Conservation (phyloP, 2,329 filamentous ascomycete species). For the Rhinocladiella mackenziei region DNA sequence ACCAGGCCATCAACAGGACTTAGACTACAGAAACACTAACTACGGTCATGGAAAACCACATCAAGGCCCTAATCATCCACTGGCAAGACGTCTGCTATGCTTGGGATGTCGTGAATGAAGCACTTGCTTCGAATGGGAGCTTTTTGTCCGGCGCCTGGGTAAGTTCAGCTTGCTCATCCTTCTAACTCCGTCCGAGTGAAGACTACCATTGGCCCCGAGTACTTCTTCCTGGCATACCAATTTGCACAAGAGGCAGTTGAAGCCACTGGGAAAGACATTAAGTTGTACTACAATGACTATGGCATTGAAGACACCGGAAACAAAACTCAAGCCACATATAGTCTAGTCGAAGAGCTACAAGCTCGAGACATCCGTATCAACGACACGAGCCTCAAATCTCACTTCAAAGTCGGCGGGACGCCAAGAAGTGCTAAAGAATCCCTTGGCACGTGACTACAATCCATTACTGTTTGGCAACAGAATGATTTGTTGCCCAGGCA, state of each 20-base stretch:
- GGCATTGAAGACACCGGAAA: constrained; percentile 40
- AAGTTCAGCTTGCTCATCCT: background rate
- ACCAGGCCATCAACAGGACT: constrained; percentile 48
- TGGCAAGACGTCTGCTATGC: constrained; percentile 38
- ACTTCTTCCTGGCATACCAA: constrained; percentile 45
- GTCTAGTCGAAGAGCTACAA: constrained; percentile 40
- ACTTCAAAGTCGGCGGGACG: constrained; percentile 44
- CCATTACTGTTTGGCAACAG: no score
- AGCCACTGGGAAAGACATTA: constrained; percentile 30
- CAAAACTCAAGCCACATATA: constrained; percentile 36
- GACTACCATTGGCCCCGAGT: constrained; percentile 43
- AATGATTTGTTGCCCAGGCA: no score
- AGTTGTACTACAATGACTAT: constrained; percentile 47
- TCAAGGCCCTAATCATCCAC: constrained; percentile 37
- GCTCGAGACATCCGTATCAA: constrained; percentile 44
- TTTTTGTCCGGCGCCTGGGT: constrained; percentile 41
- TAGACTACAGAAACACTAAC: constrained; percentile 60
- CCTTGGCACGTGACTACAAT: no score
- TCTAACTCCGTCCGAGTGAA: constrained; percentile 9
- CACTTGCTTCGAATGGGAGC: constrained; percentile 39
- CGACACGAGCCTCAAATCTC: constrained; percentile 48
- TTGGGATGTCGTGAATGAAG: constrained; percentile 43
- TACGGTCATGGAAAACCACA: constrained; percentile 49
- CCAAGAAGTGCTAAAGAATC: constrained; percentile 43
- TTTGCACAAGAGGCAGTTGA: constrained; percentile 41